Conservation (phyloP, 2,329 filamentous ascomycete species). For the Neonectria sp. region DNA sequence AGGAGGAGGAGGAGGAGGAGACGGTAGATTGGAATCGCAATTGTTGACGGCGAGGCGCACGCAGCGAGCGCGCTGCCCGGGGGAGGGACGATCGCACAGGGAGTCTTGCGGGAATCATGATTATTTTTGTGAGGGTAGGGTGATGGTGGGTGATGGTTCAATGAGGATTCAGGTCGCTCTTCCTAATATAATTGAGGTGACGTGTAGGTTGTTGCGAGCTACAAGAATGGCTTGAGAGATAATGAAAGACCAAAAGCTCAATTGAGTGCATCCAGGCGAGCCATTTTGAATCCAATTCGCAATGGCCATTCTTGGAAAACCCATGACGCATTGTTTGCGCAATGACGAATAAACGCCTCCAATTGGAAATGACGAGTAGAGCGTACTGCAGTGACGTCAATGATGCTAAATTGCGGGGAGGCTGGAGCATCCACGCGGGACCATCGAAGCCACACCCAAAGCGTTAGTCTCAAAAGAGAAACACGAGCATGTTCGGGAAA, state of each 20-base stretch:
- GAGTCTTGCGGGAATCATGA: conserved; percentile 52
- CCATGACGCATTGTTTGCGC: conserved; percentile 37
- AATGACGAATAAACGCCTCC: conserved; percentile 39
- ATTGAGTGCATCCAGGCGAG: not conserved
- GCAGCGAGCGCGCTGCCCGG: conserved; percentile 47
- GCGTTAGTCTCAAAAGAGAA: not conserved
- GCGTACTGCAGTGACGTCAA: conserved; percentile 47
- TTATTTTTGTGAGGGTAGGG: not conserved
- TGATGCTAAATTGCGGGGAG: conserved; percentile 34
- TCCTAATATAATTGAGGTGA: not conserved
- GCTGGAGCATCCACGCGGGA: not conserved
- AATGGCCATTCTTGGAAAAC: not conserved
- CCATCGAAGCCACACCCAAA: conserved; percentile 22
- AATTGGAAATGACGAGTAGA: conserved; percentile 33
- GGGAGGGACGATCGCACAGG: conserved; percentile 47
- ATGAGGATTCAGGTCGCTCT: not conserved
- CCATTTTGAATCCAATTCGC: not conserved
- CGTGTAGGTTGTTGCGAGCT: not conserved
- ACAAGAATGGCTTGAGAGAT: not conserved
- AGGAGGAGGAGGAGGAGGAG: conserved; percentile 49
- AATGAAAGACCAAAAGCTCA: not conserved
- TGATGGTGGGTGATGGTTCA: conserved; percentile 16
- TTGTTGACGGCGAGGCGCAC: conserved; percentile 47
- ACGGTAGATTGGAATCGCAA: conserved; percentile 61
- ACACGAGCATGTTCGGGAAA: not conserved